Base-by-base conservation (phyloP, 1,284 basidiomycete species). In the Cutaneotrichosporon dermatis region DNA sequence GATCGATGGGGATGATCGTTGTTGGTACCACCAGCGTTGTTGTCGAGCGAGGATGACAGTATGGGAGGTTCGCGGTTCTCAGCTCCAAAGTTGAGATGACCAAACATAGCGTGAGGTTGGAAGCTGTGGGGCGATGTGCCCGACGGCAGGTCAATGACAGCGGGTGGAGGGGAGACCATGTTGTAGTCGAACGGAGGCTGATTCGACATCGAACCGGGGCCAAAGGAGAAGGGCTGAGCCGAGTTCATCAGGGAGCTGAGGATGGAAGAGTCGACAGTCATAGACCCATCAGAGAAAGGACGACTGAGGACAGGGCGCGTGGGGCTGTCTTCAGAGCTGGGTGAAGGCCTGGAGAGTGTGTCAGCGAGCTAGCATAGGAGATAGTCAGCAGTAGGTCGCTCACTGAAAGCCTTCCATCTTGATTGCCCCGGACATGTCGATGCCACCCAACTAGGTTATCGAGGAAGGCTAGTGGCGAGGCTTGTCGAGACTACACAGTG, bases 271-370 rank as follows among this genome's bases (percentile, higher is more conserved):
- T 71, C 70, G 34, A 76, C 66, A 1, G 72, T 66, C 71, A 74
- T 72, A 10, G 74, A 76, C 0, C 72, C 74, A 50, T 73, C 74
- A 0, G 72, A 73, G 60, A 76, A 74, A 0, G 71, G 72, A 39
- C 71, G 69, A 37, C 64, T 67, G 46, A 69, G 62, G n/a, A 61
- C 54, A 1, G 68, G 71, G 33, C 72, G 64, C 12, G 61, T 34
- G 10, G 66, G 60, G 33, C 55, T 57, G 48, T 66, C 66, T 46
- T 50, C 57, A 13, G 69, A 58, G 37, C 66, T 55, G n/a, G 39
- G n/a, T 12, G 43, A 54, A 25, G 55, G 40, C 15, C 46, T 37
- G 13, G 25, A 25, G 25, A 25, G 25, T 35, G 40, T 25, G 10
- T 49, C 33, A 33, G 51, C 56, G 34, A 60, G 59, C 25, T 37